Conservation (phyloP, 768 basidiomycete species). For the Mycena albidolilacea region DNA sequence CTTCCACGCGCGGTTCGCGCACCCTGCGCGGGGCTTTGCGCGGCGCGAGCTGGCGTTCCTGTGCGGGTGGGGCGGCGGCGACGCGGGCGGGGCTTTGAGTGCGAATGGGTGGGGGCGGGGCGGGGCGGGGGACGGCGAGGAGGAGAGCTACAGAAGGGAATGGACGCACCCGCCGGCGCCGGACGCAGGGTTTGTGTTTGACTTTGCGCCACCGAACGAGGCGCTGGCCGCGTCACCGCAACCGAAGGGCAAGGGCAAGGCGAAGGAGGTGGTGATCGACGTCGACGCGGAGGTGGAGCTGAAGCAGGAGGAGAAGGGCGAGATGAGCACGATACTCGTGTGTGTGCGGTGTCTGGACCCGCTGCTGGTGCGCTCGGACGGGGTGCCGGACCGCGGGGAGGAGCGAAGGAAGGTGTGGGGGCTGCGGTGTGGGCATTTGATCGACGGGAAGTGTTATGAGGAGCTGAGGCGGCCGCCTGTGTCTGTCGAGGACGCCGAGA, state of each 20-base stretch:
- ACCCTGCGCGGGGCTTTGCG: constrained; percentile 41
- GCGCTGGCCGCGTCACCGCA: constrained; percentile 18
- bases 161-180: constrained; percentile 76
- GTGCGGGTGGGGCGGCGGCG: constrained; percentile 21
- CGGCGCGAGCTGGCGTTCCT: constrained; percentile 37
- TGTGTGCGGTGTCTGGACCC: constrained; percentile 80
- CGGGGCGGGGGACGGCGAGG: constrained; percentile 43
- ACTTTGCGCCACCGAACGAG: constrained; percentile 69
- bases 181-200: constrained; percentile 74
- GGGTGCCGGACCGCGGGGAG: constrained; percentile 58
- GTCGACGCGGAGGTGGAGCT: constrained; percentile 58
- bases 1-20: constrained; percentile 19
- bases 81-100: not conserved
- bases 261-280: constrained; percentile 49
- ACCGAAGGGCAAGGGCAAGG: constrained; percentile 30
- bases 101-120: constrained; percentile 12
- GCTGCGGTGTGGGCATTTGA: constrained; percentile 82
- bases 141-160: constrained; percentile 64
- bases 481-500: constrained; percentile 39
- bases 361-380: constrained; percentile 67
- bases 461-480: constrained; percentile 62
- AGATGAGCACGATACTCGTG: constrained; percentile 64
- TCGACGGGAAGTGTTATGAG: constrained; percentile 83
- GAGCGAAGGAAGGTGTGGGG: constrained; percentile 73
- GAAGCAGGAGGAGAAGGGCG: constrained; percentile 43